These are phyloP conservation scores for Nemania sp. DNA, from an alignment of 2,329 filamentous ascomycete species.

Conservation along the genomic window DNA sequence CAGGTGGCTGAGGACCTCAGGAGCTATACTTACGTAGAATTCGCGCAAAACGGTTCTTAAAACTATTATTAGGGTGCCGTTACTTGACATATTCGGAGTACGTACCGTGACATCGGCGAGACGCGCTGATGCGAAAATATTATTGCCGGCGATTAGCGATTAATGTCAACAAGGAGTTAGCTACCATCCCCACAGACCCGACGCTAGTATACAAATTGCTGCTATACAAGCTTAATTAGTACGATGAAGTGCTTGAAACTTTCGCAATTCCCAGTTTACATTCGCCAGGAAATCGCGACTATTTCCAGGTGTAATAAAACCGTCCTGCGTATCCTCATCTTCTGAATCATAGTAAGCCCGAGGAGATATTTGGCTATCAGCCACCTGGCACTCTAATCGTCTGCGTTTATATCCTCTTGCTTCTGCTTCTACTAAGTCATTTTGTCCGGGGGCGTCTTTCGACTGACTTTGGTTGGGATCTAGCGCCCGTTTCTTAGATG, in stretches of 20 bases:
- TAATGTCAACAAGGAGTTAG: too few relatives aligned
- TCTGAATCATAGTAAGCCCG: background rate
- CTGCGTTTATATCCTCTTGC: background rate
- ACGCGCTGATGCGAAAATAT: too few relatives aligned
- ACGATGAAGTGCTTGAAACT: conserved; percentile 1
- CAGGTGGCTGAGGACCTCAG: too few relatives aligned
- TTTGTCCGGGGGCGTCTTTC: background rate
- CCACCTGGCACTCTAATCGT: background rate
- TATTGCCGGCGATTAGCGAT: too few relatives aligned
- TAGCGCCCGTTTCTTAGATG: background rate
- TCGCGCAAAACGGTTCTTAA: too few relatives aligned
- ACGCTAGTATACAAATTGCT: too few relatives aligned
- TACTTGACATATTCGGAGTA: too few relatives aligned
- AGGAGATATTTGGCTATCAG: background rate
- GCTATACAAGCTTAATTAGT: too few relatives aligned
- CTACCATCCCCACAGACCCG: too few relatives aligned
- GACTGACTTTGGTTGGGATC: background rate
- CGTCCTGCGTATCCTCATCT: background rate
- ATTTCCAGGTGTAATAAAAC: background rate
- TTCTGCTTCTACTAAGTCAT: background rate
- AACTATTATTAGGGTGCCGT: too few relatives aligned
- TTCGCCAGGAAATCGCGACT: conserved; percentile 2
- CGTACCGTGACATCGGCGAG: too few relatives aligned
- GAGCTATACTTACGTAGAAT: too few relatives aligned
- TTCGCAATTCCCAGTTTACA: conserved; percentile 4